phyloP scores from a whole-genome alignment of 352 stramenopile genomes.

The Phytophthora sp. region DNA sequence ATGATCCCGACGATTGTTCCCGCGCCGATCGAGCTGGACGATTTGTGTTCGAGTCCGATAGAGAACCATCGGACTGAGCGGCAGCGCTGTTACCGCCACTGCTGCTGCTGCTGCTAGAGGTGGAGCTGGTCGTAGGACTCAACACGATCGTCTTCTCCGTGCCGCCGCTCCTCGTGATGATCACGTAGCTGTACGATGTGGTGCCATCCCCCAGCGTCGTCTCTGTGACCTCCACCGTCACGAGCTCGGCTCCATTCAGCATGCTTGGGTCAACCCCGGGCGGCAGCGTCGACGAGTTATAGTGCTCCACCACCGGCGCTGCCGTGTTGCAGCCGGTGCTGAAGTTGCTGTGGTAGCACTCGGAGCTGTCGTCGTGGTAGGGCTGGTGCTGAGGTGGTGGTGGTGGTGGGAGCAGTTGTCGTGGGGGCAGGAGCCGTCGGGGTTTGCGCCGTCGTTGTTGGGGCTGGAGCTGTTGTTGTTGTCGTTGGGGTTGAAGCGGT shows the following conservation, averaged over 20 bases:
- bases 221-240: conserved; percentile 43
- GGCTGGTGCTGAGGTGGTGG: neutral
- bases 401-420: neutral
- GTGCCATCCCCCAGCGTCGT: conserved; percentile 32
- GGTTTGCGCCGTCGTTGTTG: neutral
- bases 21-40: conserved; percentile 11
- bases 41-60: conserved; percentile 10
- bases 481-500: conserved; percentile 4
- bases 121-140: conserved; percentile 7
- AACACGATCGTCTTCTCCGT: conserved; percentile 26
- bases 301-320: conserved; percentile 28
- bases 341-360: conserved; percentile 6
- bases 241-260: conserved; percentile 41
- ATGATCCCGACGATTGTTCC: conserved; percentile 29
- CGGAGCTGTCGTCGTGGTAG: conserved; percentile 4
- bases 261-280: conserved; percentile 38
- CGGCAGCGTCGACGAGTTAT: conserved; percentile 47
- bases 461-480: neutral
- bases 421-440: neutral
- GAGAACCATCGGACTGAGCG: conserved; percentile 8
- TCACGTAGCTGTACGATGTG: conserved; percentile 44
- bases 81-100: conserved; percentile 1
- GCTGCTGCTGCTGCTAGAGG: neutral
- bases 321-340: conserved; percentile 5
- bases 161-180: conserved; percentile 40